phyloP scores from a whole-genome alignment of 192 early-diverging fungal genomes.

The Coemansia sp. region DNA sequence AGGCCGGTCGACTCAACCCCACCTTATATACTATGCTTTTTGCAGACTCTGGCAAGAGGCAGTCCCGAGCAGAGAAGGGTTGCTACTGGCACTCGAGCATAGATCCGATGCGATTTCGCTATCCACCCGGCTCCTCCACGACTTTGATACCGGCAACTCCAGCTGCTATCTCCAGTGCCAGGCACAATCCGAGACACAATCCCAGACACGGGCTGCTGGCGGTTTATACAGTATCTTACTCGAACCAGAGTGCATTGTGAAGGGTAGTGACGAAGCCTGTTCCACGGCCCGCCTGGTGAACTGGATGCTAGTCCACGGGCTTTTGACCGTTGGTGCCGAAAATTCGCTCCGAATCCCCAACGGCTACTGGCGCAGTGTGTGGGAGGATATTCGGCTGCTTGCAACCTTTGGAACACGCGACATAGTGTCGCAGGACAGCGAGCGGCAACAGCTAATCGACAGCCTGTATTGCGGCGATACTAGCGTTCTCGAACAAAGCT shows the following conservation, averaged over 20 bases:
- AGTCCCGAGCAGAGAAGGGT: neutral
- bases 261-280: neutral
- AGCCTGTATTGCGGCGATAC: constrained; percentile 3
- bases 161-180: neutral
- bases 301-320: neutral
- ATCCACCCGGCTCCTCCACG: neutral
- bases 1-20: no score
- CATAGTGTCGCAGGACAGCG: neutral
- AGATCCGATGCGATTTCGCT: neutral
- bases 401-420: neutral
- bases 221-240: neutral
- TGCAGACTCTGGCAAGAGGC: neutral
- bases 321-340: neutral
- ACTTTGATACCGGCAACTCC: neutral
- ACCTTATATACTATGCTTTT: neutral
- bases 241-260: neutral
- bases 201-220: no score
- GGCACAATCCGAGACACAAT: neutral
- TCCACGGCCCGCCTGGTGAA: neutral
- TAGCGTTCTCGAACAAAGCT: neutral
- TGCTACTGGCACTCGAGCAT: neutral
- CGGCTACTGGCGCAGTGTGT: neutral
- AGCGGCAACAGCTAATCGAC: neutral
- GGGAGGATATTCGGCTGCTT: constrained; percentile 1
- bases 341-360: neutral